A percentile compares a stretch with the other conserved stretches of the same genome.
Conservation (phyloP, 2,329 filamentous ascomycete genomes). For the Fusarium sublunatum region DNA sequence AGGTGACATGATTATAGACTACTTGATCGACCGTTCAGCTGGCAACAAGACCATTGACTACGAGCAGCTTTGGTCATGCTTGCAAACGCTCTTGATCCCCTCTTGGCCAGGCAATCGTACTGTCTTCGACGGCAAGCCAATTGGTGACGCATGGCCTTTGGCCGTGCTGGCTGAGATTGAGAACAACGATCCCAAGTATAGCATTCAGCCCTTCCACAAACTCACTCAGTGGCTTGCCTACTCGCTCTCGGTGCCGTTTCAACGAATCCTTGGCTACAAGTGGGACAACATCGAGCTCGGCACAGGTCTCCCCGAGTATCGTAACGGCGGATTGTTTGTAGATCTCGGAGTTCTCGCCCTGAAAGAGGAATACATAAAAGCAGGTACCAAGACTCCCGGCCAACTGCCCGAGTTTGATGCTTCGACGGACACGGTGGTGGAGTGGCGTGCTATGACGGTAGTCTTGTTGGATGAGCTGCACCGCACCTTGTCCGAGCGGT, state of each 20-base stretch:
- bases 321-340: constrained; percentile 76
- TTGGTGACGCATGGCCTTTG: constrained; percentile 64
- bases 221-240: constrained; percentile 80
- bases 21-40: constrained; percentile 46
- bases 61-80: constrained; percentile 54
- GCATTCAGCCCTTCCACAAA: constrained; percentile 67
- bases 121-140: constrained; percentile 53
- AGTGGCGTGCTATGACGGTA: constrained; percentile 70
- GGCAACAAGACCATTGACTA: constrained; percentile 3
- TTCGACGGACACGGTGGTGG: constrained; percentile 67
- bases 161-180: constrained; percentile 33
- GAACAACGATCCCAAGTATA: background rate
- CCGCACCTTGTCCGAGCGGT: constrained; percentile 44
- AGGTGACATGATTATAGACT: constrained; percentile 48
- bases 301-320: constrained; percentile 77
- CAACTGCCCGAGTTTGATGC: constrained; percentile 64
- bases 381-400: constrained; percentile 56
- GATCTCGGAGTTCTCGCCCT: constrained; percentile 66
- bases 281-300: constrained; percentile 66
- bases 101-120: constrained; percentile 66
- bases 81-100: constrained; percentile 58
- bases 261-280: constrained; percentile 61
- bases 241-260: constrained; percentile 75
- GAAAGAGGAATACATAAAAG: constrained; percentile 57
- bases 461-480: constrained; percentile 65